These are phyloP conservation scores for Sarocladium brachiariae DNA, from an alignment of 2,329 filamentous ascomycete genomes.

Conservation along the genomic window DNA sequence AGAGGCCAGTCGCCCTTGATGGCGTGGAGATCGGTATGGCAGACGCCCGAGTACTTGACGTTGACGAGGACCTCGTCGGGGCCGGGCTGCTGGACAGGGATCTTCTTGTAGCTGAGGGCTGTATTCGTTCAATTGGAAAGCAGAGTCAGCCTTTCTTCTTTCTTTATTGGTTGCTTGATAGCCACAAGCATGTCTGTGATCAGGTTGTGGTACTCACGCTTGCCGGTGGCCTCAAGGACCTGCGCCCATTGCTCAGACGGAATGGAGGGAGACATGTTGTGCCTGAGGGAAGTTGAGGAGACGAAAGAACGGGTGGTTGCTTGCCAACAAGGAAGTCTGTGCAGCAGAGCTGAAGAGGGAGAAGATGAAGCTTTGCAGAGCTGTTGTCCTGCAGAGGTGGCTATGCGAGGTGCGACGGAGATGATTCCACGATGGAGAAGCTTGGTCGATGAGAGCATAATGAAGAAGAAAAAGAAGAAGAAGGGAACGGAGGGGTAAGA, in stretches of 20 bases:
- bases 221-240: slow-evolving; percentile 76
- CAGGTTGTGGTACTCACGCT: too few relatives aligned
- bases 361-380: neutral
- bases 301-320: neutral
- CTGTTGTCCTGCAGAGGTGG: neutral
- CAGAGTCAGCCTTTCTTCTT: neutral
- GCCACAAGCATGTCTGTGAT: too few relatives aligned
- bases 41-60: slow-evolving; percentile 84
- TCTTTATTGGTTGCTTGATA: too few relatives aligned
- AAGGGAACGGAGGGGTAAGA: neutral
- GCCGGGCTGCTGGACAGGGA: slow-evolving; percentile 72
- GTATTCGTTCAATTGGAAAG: neutral
- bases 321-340: neutral
- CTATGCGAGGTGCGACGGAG: neutral
- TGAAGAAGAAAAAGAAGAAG: neutral
- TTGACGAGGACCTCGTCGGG: slow-evolving; percentile 90
- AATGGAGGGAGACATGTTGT: slow-evolving; percentile 36
- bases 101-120: slow-evolving; percentile 69
- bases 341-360: neutral
- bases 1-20: slow-evolving; percentile 89
- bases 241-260: slow-evolving; percentile 87
- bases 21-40: slow-evolving; percentile 77
- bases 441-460: neutral
- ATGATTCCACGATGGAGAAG: neutral
- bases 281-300: neutral